phyloP scores from a whole-genome alignment of 169 alveolate species.

The Theileria orientalis region DNA sequence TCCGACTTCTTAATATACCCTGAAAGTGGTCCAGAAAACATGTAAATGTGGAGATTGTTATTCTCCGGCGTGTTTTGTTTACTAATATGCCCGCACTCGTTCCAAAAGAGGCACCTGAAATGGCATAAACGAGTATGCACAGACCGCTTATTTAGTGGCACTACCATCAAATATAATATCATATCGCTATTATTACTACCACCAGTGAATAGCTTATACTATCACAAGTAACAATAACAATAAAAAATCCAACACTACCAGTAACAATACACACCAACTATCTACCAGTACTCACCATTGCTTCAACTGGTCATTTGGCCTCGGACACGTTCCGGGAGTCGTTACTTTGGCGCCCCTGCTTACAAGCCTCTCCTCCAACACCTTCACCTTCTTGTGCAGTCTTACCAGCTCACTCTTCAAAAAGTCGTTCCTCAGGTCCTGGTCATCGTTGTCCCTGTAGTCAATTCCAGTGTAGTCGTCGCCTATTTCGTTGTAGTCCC shows the following conservation, averaged over 20 bases:
- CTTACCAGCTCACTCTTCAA: constrained; percentile 29
- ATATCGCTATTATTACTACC: too few relatives aligned
- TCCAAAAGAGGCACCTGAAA: constrained; percentile 51
- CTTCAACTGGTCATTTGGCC: constrained; percentile 44
- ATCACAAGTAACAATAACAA: too few relatives aligned
- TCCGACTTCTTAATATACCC: constrained; percentile 49
- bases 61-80: constrained; percentile 36
- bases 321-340: constrained; percentile 61
- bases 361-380: constrained; percentile 19
- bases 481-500: constrained; percentile 18
- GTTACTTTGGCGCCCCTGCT: constrained; percentile 1
- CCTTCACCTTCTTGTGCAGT: constrained; percentile 29
- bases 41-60: constrained; percentile 41
- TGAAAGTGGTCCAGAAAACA: constrained; percentile 58
- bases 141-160: too few relatives aligned
- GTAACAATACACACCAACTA: too few relatives aligned
- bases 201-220: too few relatives aligned
- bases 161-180: too few relatives aligned
- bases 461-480: background rate
- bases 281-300: constrained; percentile 53
- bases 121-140: too few relatives aligned
- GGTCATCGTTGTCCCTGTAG: constrained; percentile 1
- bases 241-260: too few relatives aligned
- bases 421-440: constrained; percentile 11
- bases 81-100: constrained; percentile 55